Conservation (phyloP, 176 grass and related monocot species). For the Neostapfia colusana region DNA sequence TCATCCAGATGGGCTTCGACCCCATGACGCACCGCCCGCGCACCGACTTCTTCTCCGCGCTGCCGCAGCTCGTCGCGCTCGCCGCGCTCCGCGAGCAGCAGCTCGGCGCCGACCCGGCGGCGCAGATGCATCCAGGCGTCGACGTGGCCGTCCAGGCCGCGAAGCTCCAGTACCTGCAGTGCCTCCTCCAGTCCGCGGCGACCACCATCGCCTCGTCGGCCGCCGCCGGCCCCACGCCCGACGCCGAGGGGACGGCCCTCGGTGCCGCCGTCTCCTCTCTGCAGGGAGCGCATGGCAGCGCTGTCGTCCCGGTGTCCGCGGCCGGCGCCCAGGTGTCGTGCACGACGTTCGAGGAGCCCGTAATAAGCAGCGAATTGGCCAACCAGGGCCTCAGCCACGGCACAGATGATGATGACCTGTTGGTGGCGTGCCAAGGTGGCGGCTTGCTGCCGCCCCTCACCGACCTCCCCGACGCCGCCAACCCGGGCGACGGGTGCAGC, state of each 20-base stretch:
- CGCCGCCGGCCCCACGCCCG: neutral
- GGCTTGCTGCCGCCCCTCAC: slow-evolving; percentile 56
- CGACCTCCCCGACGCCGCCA: slow-evolving; percentile 48
- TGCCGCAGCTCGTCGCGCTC: slow-evolving; percentile 74
- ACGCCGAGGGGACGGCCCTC: slow-evolving; percentile 16
- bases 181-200: slow-evolving; percentile 66
- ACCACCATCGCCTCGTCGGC: slow-evolving; percentile 36
- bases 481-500: slow-evolving; percentile 39
- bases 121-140: neutral
- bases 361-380: slow-evolving; percentile 38
- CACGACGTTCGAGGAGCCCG: slow-evolving; percentile 39
- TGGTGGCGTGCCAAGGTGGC: slow-evolving; percentile 17
- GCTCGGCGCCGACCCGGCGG: neutral
- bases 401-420: neutral
- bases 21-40: slow-evolving; percentile 86
- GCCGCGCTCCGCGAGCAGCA: slow-evolving; percentile 58
- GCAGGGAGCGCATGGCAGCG: neutral
- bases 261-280: slow-evolving; percentile 29
- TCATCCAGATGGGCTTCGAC: slow-evolving; percentile 92
- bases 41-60: slow-evolving; percentile 71
- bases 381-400: slow-evolving; percentile 29
- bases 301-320: neutral
- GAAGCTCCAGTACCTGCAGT: slow-evolving; percentile 78
- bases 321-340: slow-evolving; percentile 29
- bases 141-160: slow-evolving; percentile 43